phyloP scores from a whole-genome alignment of 495 filamentous ascomycete species.

The Pseudoneurospora amorphoporcata region DNA sequence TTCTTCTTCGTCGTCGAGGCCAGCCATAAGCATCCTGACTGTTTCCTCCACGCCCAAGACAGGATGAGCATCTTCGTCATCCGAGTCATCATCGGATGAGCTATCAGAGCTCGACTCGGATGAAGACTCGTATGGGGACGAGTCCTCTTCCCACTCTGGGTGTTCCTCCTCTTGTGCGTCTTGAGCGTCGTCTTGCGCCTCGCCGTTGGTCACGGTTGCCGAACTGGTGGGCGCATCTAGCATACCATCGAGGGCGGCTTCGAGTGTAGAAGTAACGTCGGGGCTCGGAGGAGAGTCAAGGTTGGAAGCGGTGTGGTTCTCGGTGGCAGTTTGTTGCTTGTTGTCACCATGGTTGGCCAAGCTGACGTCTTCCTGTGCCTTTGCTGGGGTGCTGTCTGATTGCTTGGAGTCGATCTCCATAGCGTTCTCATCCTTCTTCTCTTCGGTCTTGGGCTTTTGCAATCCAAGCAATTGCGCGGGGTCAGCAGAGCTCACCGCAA shows the following conservation, averaged over 20 bases:
- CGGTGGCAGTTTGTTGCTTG: neutral
- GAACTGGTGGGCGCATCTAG: constrained; percentile 5
- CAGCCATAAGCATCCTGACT: constrained; percentile 69
- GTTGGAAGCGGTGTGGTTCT: neutral
- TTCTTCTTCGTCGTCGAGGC: constrained; percentile 57
- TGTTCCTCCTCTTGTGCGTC: constrained; percentile 17
- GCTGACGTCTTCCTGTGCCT: neutral
- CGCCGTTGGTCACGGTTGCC: constrained; percentile 3
- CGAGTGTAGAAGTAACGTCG: constrained; percentile 33
- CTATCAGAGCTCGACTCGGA: constrained; percentile 35
- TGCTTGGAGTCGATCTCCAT: neutral
- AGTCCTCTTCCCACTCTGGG: constrained; percentile 50
- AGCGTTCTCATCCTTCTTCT: constrained; percentile 7
- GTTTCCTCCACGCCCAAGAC: constrained; percentile 67
- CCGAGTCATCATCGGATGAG: constrained; percentile 40
- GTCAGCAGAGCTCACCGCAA: neutral
- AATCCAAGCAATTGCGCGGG: neutral
- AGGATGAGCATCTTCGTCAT: constrained; percentile 38
- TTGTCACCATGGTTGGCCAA: constrained; percentile 2
- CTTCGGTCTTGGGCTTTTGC: neutral
- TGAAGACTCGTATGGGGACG: constrained; percentile 46
- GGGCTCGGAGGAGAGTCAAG: constrained; percentile 18
- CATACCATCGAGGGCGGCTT: constrained; percentile 35
- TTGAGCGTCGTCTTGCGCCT: constrained; percentile 6
- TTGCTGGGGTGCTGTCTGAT: neutral